Base-by-base conservation (phyloP, 192 early-diverging fungal genomes). In the Cetraspora pellucida region DNA sequence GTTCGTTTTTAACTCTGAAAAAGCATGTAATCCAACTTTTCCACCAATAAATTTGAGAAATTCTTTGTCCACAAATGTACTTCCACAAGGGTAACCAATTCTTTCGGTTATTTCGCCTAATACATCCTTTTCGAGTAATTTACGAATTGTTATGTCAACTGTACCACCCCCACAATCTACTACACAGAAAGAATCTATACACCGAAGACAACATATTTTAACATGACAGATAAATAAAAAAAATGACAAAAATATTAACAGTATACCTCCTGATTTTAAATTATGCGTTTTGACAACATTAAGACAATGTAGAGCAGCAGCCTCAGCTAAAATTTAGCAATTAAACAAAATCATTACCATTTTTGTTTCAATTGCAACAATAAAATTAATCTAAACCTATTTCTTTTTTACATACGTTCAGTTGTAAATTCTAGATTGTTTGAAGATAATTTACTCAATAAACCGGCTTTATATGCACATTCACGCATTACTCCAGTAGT, bases 91-190 rank as follows among this genome's bases (percentile, higher is more conserved):
- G 30, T 71, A 45, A 14, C 69, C 69, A 3, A 54, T 16, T 27
- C 69, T 46, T 28, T 55, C 69, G 19, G 69, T 71, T n/a, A 71
- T 71, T 54, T 55, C 69, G 28, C 49, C n/a, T 52, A 71, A 31
- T 71, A 28, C 25, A 49, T 71, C 52, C 4, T 71, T 6, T 0
- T 8, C 46, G 16, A 71, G 30, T 3, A 71, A 30, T 52, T 54
- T 45, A 47, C 47, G n/a, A 17, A 46, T 58, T 31, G 57, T 59
- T 23, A 74, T 21, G 43, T 73, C 72, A 37, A 59, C 10, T n/a
- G 72, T 73, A 16, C 55, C 55, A 43, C 72, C 72, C 3, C 72
- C 72, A 11, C 72, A 73, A 59, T 73, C 72, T 14, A 14, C 55
- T 37, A 73, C 37, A 7, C 57, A 23, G 55, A 58, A 59, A 58